Evolutionary conservation across 805 yeast genomes (phyloP), one percentile per base, ranked within the genome.

Genomic region (Wickerhamomyces chambardii): DNA sequence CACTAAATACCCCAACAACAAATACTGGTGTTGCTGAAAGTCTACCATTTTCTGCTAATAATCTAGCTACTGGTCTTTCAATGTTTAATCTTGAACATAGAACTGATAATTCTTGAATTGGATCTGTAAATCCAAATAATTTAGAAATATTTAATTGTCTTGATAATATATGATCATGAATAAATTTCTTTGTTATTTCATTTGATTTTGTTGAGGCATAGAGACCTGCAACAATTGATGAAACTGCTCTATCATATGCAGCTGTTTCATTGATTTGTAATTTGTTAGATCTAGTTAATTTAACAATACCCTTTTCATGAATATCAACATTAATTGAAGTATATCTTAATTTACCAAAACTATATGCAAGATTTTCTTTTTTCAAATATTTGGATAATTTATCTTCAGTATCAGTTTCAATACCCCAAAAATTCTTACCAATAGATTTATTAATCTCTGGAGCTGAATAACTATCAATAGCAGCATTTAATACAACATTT

Each of bases 31-130:
- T 76, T 39, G 74, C 70, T 3, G 95, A 76, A 49, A 69, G 65
- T 59, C 98, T 75, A 57, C 99, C 99, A 21, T 95, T 83, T 61
- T 92, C 99, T 25, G 95, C 89, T 37, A 92, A 64, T 39, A 92
- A 69, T 53, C 94, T 77, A 32, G 87, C 78, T 5, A 82, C 71
- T 21, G 97, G 96, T 16, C 74, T 70, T 34, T 71, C 72, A 44
- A 90, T 66, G 12, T 75, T 73, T 53, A 89, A 82, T 43, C 89
- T 76, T 37, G 75, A 78, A 51, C 95, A 78, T 33, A 92, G 62
- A 39, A 76, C 73, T 2, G 85, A 71, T 40, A 92, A 67, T 54
- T 89, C 92, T 55, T 92, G 73, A 12, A 90, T 82, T 29, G 97
- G 96, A 53, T 81, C 81, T 47, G 73, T 76, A 56, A 92, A 86